A percentile compares a stretch with the other conserved stretches of the same genome.
These are phyloP conservation scores for Dissoconium aciculare DNA, from an alignment of 2,329 filamentous ascomycete species.

Conservation along the genomic window DNA sequence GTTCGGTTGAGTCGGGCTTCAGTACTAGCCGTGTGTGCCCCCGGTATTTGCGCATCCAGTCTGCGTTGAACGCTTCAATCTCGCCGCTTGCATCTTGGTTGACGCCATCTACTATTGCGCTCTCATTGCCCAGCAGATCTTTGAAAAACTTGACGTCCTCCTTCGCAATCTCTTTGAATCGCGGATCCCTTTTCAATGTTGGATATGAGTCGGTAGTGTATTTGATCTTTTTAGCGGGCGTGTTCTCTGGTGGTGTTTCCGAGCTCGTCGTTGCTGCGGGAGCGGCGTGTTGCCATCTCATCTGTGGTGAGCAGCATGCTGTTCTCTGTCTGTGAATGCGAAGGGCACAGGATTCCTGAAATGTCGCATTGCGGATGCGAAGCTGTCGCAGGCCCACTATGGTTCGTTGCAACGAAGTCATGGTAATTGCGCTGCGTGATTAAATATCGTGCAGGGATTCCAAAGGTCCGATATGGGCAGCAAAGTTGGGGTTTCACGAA, in stretches of 20 bases:
- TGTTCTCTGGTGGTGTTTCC: conserved; percentile 16
- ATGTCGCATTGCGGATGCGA: conserved; percentile 19
- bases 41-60: conserved; percentile 98
- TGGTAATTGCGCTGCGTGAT: too few relatives aligned
- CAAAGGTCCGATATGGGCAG: too few relatives aligned
- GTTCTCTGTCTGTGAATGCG: conserved; percentile 9
- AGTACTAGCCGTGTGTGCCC: conserved; percentile 78
- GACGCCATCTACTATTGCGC: conserved; percentile 72
- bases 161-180: conserved; percentile 55
- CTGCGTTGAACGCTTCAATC: conserved; percentile 80
- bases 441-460: too few relatives aligned
- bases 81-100: conserved; percentile 61
- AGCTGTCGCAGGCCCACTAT: conserved; percentile 20
- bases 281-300: conserved; percentile 19
- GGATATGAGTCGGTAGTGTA: conserved; percentile 82
- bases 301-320: conserved; percentile 12
- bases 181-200: conserved; percentile 60
- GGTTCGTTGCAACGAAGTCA: too few relatives aligned
- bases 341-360: conserved; percentile 17
- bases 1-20: conserved; percentile 67
- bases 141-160: conserved; percentile 78
- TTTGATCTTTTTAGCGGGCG: conserved; percentile 36
- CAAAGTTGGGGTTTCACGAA: too few relatives aligned
- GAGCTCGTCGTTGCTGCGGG: conserved; percentile 18
- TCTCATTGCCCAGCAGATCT: conserved; percentile 59